Conservation (phyloP, 768 basidiomycete genomes). For the Suillus clintonianus region DNA sequence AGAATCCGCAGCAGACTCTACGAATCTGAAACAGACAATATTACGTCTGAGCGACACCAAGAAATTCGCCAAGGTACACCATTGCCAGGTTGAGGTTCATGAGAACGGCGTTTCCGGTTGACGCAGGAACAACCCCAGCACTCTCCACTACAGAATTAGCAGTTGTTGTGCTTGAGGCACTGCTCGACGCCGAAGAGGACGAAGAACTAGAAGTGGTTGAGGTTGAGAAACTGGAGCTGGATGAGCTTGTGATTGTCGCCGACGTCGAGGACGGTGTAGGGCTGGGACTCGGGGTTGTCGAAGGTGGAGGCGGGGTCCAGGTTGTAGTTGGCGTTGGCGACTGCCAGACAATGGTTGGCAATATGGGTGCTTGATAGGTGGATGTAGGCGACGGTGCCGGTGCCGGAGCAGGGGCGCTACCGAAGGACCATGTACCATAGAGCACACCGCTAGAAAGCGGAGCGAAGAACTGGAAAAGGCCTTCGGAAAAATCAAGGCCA, state of each 20-base stretch:
- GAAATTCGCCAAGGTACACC: constrained; percentile 20
- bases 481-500: constrained; percentile 69
- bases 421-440: constrained; percentile 57
- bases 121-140: constrained; percentile 10
- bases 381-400: constrained; percentile 13
- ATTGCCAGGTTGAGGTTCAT: constrained; percentile 15
- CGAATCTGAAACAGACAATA: constrained; percentile 4
- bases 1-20: neutral
- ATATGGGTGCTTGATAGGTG: constrained; percentile 24
- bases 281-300: constrained; percentile 10
- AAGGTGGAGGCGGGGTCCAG: constrained; percentile 10
- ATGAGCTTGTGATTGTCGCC: neutral
- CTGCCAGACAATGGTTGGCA: constrained; percentile 20
- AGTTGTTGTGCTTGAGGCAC: constrained; percentile 25
- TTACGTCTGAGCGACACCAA: constrained; percentile 13
- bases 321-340: constrained; percentile 8
- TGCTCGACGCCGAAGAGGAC: neutral
- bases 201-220: constrained; percentile 7
- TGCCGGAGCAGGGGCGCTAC: constrained; percentile 12
- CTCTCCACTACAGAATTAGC: constrained; percentile 10
- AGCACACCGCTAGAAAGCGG: constrained; percentile 52
- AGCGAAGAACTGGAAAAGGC: constrained; percentile 67
- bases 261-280: constrained; percentile 13
- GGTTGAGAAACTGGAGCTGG: constrained; percentile 5
- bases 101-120: constrained; percentile 12